These are phyloP conservation scores for Leccinum boreale DNA, from an alignment of 768 basidiomycete genomes.

Conservation along the genomic window DNA sequence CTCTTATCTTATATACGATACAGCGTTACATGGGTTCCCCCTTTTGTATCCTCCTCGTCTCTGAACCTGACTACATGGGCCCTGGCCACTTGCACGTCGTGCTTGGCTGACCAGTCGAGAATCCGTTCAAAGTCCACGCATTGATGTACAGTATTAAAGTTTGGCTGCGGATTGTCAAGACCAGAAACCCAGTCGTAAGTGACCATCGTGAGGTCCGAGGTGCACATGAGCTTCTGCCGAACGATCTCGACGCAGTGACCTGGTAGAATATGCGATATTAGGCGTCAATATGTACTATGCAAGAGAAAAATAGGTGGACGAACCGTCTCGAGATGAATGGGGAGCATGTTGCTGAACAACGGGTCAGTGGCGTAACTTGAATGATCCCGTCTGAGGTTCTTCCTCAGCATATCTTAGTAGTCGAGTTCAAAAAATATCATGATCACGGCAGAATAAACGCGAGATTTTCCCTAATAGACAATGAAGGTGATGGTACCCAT, in stretches of 20 bases:
- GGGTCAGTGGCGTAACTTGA: background rate
- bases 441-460: too few relatives aligned
- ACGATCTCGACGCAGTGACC: background rate
- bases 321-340: slow-evolving; percentile 1
- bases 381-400: background rate
- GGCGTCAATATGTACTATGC: background rate
- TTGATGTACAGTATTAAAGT: background rate
- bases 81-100: background rate
- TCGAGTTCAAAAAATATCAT: background rate
- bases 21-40: background rate
- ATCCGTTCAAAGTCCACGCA: slow-evolving; percentile 1
- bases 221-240: slow-evolving; percentile 6
- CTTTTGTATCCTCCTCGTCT: background rate
- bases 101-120: background rate
- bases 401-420: background rate
- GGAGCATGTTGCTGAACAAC: background rate
- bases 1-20: background rate
- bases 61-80: slow-evolving; percentile 1
- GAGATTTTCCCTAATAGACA: slow-evolving; percentile 1
- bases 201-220: slow-evolving; percentile 1
- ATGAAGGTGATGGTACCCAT: slow-evolving; percentile 9
- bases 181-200: background rate
- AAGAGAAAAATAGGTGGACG: background rate
- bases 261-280: background rate
- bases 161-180: background rate